phyloP scores from a whole-genome alignment of 1,139 yeast genomes.

The Suzukiozyma palmioleophila region DNA sequence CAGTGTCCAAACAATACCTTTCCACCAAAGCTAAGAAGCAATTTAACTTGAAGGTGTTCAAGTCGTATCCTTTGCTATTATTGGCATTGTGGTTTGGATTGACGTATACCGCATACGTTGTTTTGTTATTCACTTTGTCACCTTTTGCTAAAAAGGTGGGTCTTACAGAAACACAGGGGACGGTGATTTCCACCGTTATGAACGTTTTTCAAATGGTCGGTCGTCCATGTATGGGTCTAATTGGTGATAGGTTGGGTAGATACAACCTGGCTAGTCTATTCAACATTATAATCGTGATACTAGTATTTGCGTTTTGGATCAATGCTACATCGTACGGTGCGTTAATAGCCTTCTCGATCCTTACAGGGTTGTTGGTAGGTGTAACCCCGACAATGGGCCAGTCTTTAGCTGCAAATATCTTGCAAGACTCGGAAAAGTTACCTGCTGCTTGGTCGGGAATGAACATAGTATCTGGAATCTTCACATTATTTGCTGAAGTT shows the following conservation, averaged over 20 bases:
- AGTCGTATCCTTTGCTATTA: conserved; percentile 34
- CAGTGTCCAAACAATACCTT: conserved; percentile 13
- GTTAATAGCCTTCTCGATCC: conserved; percentile 47
- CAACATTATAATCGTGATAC: conserved; percentile 27
- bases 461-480: conserved; percentile 44
- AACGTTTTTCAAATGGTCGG: conserved; percentile 65
- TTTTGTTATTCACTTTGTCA: conserved; percentile 57
- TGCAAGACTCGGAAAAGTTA: conserved; percentile 41
- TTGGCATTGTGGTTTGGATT: conserved; percentile 55
- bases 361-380: conserved; percentile 54
- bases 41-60: conserved; percentile 28
- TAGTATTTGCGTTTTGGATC: conserved; percentile 51
- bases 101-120: conserved; percentile 53
- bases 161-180: conserved; percentile 49
- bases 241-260: conserved; percentile 59
- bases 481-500: conserved; percentile 46
- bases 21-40: conserved; percentile 16
- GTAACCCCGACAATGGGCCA: conserved; percentile 60
- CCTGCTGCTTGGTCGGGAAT: conserved; percentile 60
- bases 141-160: conserved; percentile 62
- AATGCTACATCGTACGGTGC: conserved; percentile 48
- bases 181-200: conserved; percentile 55
- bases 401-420: conserved; percentile 55
- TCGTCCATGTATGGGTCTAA: conserved; percentile 56
- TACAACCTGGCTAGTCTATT: conserved; percentile 42